Evolutionary conservation across 495 filamentous ascomycete genomes (phyloP).

Genomic region (Beverwykella pulmonaria): DNA sequence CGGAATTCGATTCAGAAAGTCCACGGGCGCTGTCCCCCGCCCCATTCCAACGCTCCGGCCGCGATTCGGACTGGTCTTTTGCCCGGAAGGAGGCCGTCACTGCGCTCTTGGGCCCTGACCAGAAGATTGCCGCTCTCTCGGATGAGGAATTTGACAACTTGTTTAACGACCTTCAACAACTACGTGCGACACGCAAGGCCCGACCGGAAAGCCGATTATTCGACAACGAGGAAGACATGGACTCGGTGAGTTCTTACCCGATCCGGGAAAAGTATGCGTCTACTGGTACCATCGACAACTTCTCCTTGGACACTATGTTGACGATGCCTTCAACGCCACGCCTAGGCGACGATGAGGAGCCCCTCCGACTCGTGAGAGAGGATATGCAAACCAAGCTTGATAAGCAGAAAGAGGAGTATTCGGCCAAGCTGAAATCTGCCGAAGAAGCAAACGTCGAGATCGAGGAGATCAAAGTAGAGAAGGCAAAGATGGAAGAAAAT

Average conservation of each 20-base stretch:
- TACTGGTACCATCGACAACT: conserved; percentile 92
- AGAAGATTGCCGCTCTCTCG: conserved; percentile 82
- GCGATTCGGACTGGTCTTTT: conserved; percentile 95
- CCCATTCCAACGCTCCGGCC: conserved; percentile 62
- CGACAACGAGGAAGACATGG: conserved; percentile 76
- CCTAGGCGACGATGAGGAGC: conserved; percentile 71
- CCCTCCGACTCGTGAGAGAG: conserved; percentile 72
- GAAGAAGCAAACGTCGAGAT: conserved; percentile 78
- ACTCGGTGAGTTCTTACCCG: conserved; percentile 85
- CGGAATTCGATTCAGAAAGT: conserved; percentile 67
- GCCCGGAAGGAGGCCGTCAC: conserved; percentile 89
- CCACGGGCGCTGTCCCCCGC: conserved; percentile 80
- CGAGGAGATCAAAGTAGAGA: conserved; percentile 82
- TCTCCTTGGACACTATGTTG: conserved; percentile 90
- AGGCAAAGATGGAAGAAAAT: conserved; percentile 82
- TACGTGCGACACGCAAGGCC: conserved; percentile 77
- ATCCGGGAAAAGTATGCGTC: conserved; percentile 95
- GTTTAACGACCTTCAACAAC: conserved; percentile 91
- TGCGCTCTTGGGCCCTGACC: conserved; percentile 87
- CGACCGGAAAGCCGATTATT: conserved; percentile 56
- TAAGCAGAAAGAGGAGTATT: conserved; percentile 81
- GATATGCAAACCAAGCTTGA: conserved; percentile 89
- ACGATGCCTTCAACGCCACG: conserved; percentile 93
- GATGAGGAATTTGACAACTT: conserved; percentile 95
- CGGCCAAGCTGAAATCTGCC: conserved; percentile 75